Evolutionary conservation across 2,329 filamentous ascomycete genomes (phyloP).

Genomic region (Sporothrix curviconia): DNA sequence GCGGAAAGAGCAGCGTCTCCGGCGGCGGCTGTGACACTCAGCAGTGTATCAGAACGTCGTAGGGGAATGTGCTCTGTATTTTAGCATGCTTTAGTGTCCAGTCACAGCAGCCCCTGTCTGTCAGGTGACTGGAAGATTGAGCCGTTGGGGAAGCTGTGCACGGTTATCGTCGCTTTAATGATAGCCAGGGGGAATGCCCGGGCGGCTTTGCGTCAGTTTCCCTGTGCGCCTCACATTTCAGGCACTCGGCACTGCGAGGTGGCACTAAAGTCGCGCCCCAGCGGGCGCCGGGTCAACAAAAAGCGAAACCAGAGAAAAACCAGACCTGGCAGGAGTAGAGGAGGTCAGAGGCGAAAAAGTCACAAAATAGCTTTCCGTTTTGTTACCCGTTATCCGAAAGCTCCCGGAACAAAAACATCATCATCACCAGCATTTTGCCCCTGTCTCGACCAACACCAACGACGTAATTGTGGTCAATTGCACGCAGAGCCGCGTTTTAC

Average conservation of each 20-base stretch:
- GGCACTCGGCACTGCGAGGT: not conserved
- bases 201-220: not conserved
- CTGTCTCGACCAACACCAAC: too few species aligned
- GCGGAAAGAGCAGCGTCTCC: too few species aligned
- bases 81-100: not conserved
- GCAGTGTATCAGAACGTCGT: too few species aligned
- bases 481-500: not conserved
- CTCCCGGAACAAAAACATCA: slow-evolving; percentile 13
- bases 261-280: not conserved
- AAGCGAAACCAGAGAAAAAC: slow-evolving; percentile 7
- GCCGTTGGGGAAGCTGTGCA: not conserved
- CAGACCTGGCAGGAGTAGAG: not conserved
- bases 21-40: too few species aligned
- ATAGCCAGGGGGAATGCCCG: not conserved
- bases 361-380: slow-evolving; percentile 13
- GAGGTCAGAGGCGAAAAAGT: not conserved
- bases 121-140: not conserved
- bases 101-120: not conserved
- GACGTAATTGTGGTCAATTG: slow-evolving; percentile 10
- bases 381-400: slow-evolving; percentile 18
- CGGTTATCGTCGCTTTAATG: slow-evolving; percentile 6
- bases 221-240: slow-evolving; percentile 9
- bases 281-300: slow-evolving; percentile 14
- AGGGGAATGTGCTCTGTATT: not conserved
- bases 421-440: slow-evolving; percentile 2